Evolutionary conservation across 805 yeast genomes (phyloP).

Genomic region (Kurtzmaniella cleridarum): DNA sequence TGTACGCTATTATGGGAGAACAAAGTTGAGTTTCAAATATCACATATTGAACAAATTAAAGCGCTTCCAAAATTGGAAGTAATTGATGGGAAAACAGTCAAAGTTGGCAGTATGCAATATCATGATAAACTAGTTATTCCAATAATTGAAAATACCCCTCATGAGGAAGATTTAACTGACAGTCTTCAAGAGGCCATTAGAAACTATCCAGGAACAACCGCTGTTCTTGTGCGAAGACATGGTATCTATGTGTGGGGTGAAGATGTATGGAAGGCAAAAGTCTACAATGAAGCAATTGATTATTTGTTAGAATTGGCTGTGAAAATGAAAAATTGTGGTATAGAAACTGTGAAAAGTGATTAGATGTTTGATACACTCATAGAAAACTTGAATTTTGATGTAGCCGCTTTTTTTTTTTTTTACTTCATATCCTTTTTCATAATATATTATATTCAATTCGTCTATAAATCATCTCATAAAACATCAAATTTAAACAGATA

Average conservation of each 20-base stretch:
- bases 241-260: constrained; percentile 98
- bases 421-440: constrained; percentile 16
- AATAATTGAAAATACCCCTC: constrained; percentile 85
- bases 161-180: constrained; percentile 76
- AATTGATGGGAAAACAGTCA: constrained; percentile 37
- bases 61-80: constrained; percentile 62
- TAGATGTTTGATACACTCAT: neutral
- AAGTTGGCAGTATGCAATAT: constrained; percentile 64
- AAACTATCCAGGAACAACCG: constrained; percentile 74
- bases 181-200: constrained; percentile 57
- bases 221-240: constrained; percentile 86
- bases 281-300: constrained; percentile 89
- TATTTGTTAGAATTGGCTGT: constrained; percentile 81
- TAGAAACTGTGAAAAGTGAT: constrained; percentile 39
- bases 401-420: constrained; percentile 13
- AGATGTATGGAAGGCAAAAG: constrained; percentile 85
- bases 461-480: constrained; percentile 13
- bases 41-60: constrained; percentile 86
- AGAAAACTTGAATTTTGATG: constrained; percentile 24
- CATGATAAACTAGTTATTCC: constrained; percentile 79
- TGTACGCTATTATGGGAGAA: constrained; percentile 61
- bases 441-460: constrained; percentile 27
- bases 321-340: constrained; percentile 69
- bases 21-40: constrained; percentile 63
- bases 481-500: constrained; percentile 12